A percentile compares a stretch with the other conserved stretches of the same genome.
Evolutionary conservation across 2,329 filamentous ascomycete species (phyloP).

Genomic region (Beauveria asiatica): DNA sequence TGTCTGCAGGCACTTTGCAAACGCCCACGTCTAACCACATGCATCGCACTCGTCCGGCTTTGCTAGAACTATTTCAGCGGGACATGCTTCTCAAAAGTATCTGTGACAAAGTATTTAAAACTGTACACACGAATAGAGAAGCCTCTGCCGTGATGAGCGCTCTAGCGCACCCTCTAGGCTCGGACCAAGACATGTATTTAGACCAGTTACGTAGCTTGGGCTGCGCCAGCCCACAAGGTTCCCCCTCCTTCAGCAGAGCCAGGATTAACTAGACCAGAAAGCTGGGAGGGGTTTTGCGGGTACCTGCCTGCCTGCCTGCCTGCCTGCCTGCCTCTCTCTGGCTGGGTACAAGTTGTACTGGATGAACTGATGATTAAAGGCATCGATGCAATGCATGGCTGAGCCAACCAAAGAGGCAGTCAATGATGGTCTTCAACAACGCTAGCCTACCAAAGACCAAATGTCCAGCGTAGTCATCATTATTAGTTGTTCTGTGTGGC

Average conservation of each 20-base stretch:
- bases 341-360: neutral
- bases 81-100: no score
- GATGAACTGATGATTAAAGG: neutral
- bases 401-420: no score
- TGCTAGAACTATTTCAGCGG: no score
- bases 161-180: neutral
- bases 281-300: neutral
- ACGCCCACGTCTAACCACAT: neutral
- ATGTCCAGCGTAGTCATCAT: no score
- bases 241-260: conserved; percentile 1
- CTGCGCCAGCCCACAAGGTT: neutral
- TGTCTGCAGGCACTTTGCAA: neutral
- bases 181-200: neutral
- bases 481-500: no score
- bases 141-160: neutral
- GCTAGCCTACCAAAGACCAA: no score
- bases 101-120: neutral
- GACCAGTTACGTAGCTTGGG: neutral
- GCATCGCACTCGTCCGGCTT: neutral
- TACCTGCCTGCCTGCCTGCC: no score
- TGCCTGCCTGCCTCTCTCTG: no score
- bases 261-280: conserved; percentile 5
- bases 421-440: no score
- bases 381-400: no score
- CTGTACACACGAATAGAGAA: neutral